Base-by-base conservation (phyloP, 257 asterid species). In the Gentiana macrophylla region DNA sequence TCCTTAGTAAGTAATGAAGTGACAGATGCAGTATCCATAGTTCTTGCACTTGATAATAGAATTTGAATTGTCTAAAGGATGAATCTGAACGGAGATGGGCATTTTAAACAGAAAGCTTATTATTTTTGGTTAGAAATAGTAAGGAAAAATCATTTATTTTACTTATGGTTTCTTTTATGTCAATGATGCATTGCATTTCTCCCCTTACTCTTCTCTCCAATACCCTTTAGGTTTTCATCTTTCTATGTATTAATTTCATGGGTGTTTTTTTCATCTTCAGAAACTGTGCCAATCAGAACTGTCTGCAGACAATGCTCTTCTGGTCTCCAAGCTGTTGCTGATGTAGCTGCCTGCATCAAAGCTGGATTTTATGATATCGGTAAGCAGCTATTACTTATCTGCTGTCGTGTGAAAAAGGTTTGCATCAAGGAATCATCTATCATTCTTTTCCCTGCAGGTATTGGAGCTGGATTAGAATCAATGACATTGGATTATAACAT, bases 281-380 rank as follows among this genome's bases (percentile, higher is more conserved):
- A 86, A 46, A 60, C 74, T 54, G 97, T 89, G 37, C 95, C 97
- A 33, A 36, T 89, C 56, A 78, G 94, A 81, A 89, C 95, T 4
- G 97, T 86, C 70, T 86, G 86, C 65, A 59, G 97, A 59, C 95
- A 89, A 71, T 86, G 97, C 66, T 89, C 95, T 12, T 89, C 95
- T 63, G 97, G 97, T 64, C 89, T 89, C 60, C 97, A 89, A 72
- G 95, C 95, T 38, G 97, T 89, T 65, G 95, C 94, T 61, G 97
- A 89, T 74, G 94, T 89, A 3, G 97, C 95, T 70, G 95, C 94
- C 66, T 84, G 77, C 70, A 89, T 89, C 66, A 65, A 78, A 89
- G 89, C 94, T 35, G 97, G 97, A 62, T 83, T 81, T 70, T 89
- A 89, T 53, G 94, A 89, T 49, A 86, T 86, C 56, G 97, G 97